Base-by-base conservation (phyloP, 2,329 filamentous ascomycete genomes). In the Curvularia lunata region DNA sequence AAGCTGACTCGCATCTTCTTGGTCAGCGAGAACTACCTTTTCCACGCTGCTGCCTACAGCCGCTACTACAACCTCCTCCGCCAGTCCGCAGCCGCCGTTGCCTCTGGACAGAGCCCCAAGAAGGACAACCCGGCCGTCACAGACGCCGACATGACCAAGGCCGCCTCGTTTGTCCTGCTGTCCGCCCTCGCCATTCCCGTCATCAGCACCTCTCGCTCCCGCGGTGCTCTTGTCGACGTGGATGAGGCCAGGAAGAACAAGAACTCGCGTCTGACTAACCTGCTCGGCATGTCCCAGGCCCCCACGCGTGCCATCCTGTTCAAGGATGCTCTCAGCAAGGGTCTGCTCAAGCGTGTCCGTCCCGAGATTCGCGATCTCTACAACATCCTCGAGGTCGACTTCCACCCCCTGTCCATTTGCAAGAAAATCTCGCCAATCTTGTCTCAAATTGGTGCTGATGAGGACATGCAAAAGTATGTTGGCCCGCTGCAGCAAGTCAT, bases 201-300 rank as follows among this genome's bases (percentile, higher is more conserved):
- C 81, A 99, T 99, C 80, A 99, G 95, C 87, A 98, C 95, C 45
- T 93, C 93, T 27, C 89, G 95, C 73, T 99, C 95, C 53, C 91
- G 95, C 46, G 95, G 95, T 74, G 95, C 94, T 60, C 88, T 99
- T 78, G 91, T 98, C 49, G 95, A 99, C 78, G 93, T 97, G 57
- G 95, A 99, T 69, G 93, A 98, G 81, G 92, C 91, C 46, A 90
- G 91, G 80, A 98, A 97, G 86, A 98, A 95, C 85, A 98, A 98
- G 87, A 99, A 98, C 82, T 93, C 92, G 25, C 92, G 95, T 59
- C 87, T 99, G 41, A 98, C 95, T 53, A 96, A 97, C 80, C 86
- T 99, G 43, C 86, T 99, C 60, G 93, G 94, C 75, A 97, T 99
- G 93, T 85, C 87, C 48, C 88, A 91, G 72, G 88, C 93, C 23